These are phyloP conservation scores for Immersiporthe knoxdaviesiana DNA, from an alignment of 2,329 filamentous ascomycete genomes.

Conservation along the genomic window DNA sequence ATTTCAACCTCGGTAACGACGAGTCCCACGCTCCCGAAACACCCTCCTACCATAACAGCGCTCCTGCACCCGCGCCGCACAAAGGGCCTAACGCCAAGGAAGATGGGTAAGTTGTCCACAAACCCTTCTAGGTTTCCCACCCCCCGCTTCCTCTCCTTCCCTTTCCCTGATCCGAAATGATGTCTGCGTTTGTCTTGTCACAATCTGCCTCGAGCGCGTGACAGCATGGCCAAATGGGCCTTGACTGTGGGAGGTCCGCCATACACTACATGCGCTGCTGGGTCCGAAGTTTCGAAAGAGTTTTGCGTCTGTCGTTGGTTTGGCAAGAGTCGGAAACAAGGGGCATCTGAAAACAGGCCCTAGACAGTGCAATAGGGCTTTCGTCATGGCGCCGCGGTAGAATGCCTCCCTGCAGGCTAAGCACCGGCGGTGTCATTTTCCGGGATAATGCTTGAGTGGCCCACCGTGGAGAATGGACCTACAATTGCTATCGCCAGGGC, in stretches of 20 bases:
- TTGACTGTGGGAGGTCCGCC: not conserved
- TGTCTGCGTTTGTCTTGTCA: constrained; percentile 19
- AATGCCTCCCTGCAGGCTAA: not conserved
- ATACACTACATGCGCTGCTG: not conserved
- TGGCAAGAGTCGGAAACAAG: not conserved
- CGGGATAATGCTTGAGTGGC: not conserved
- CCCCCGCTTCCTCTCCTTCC: constrained; percentile 33
- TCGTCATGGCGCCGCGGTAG: not conserved
- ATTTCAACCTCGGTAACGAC: constrained; percentile 55
- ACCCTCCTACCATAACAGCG: constrained; percentile 38
- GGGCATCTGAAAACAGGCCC: not conserved
- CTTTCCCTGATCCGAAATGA: constrained; percentile 17
- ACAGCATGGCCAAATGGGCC: not conserved
- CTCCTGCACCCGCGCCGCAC: constrained; percentile 38
- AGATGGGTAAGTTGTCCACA: constrained; percentile 77
- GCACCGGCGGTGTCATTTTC: not conserved
- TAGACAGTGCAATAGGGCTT: not conserved
- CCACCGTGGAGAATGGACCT: not conserved
- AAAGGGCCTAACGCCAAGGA: constrained; percentile 76
- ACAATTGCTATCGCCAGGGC: not conserved
- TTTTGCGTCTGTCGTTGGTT: not conserved
- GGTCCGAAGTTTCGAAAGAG: not conserved
- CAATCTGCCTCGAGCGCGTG: not conserved
- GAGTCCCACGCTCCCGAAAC: constrained; percentile 34
- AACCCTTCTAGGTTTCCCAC: constrained; percentile 28